Evolutionary conservation across 2,329 filamentous ascomycete species (phyloP).

Genomic region (Fusarium sp.): DNA sequence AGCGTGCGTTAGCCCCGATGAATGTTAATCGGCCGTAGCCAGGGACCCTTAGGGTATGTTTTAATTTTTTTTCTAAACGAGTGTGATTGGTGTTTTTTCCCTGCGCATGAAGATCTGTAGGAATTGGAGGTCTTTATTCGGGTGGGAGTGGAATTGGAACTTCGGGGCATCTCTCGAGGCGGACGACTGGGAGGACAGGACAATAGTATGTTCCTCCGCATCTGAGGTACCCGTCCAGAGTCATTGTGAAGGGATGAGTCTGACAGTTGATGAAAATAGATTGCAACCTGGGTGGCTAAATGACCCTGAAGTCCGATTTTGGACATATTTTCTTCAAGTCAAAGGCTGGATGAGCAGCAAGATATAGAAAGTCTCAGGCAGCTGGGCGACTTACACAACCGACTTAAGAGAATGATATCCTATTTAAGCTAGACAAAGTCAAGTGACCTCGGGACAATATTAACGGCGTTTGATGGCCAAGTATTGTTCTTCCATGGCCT

Average conservation of each 20-base stretch:
- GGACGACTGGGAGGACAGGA: slow-evolving; percentile 1
- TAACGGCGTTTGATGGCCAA: neutral
- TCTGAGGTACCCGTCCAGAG: neutral
- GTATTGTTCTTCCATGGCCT: neutral
- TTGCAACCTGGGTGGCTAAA: neutral
- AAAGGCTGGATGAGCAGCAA: neutral
- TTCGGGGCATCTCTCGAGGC: slow-evolving; percentile 13
- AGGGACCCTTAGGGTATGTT: neutral
- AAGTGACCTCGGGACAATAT: slow-evolving; percentile 5
- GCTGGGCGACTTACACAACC: neutral
- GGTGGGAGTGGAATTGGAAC: slow-evolving; percentile 5
- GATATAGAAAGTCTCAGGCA: neutral
- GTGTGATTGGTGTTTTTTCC: neutral
- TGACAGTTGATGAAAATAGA: neutral
- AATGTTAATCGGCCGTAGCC: neutral
- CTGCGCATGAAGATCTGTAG: neutral
- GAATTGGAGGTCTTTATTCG: neutral
- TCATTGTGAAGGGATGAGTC: neutral
- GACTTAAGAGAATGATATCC: neutral
- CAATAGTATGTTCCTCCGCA: neutral
- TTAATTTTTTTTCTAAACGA: neutral
- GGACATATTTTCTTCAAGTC: neutral
- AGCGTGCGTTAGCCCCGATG: slow-evolving; percentile 22
- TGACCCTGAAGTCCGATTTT: neutral
- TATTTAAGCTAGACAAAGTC: neutral